Base-by-base conservation (phyloP, 2,329 filamentous ascomycete species). In the Microsporum audouinii region DNA sequence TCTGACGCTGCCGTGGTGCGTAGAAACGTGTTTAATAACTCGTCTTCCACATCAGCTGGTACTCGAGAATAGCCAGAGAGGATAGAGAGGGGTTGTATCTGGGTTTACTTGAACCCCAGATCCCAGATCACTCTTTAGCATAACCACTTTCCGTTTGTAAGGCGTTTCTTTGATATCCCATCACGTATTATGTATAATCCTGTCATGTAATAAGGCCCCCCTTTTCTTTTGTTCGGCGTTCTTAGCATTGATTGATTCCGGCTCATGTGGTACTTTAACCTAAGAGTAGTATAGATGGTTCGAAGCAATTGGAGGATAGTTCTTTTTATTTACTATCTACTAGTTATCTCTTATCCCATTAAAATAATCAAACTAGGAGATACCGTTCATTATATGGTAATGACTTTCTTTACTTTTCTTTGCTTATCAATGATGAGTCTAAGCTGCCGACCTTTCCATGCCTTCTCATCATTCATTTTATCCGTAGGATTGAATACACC, bases 361-460 rank as follows among this genome's bases (percentile, higher is more conserved):
- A 23, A 23, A 23, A 23, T 23, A 23, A 23, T 23, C 17, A 23
- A 23, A 23, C 17, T 23, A 23, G 17, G 17, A 23, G 17, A 23
- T 23, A 23, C 17, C 17, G 17, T 23, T 23, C 12, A 33, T 53
- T 31, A 53, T 6, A 53, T 53, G 12, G 49, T n/a, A 14, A 53
- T n/a, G 17, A 53, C 49, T 12, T 53, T 27, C 7, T 53, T 53
- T 29, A 88, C 84, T 63, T 76, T 81, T 66, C 86, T 78, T 65
- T 86, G 79, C 65, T 78, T 78, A 47, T 80, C 80, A 1, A 89
- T 82, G 7, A 87, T 75, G 57, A 89, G 71, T 60, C 84, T 76
- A 65, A 89, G 73, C 70, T 88, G 85, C 64, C 78, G 76, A 5
- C 79, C 79, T 31, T 77, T 71, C 67, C 76, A 78, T 17, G 77